A percentile compares a stretch with the other conserved stretches of the same genome.
phyloP scores from a whole-genome alignment of 1,284 basidiomycete species.

The Ceratobasidium theobromae region DNA sequence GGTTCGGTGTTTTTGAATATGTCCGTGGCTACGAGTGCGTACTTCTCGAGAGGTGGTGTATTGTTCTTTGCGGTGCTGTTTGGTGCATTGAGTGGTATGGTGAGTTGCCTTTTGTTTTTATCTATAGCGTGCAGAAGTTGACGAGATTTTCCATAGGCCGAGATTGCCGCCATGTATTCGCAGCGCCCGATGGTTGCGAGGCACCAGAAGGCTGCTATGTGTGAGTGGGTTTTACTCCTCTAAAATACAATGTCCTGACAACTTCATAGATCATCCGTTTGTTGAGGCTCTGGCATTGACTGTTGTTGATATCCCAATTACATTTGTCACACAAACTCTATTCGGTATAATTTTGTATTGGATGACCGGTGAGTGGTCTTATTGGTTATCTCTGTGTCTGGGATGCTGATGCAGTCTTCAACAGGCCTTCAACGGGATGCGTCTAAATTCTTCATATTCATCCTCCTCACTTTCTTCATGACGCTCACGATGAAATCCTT shows the following conservation, averaged over 20 bases:
- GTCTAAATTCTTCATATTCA: constrained; percentile 70
- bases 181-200: constrained; percentile 72
- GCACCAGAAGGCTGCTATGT: constrained; percentile 60
- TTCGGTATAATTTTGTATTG: constrained; percentile 66
- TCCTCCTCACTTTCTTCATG: constrained; percentile 58
- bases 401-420: constrained; percentile 30
- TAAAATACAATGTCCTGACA: not conserved
- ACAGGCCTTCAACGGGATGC: constrained; percentile 18
- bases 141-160: constrained; percentile 45
- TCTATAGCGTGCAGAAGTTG: not conserved
- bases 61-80: constrained; percentile 49
- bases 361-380: constrained; percentile 50
- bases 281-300: constrained; percentile 67
- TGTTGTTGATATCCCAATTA: constrained; percentile 69
- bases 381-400: too few species aligned
- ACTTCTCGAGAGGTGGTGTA: constrained; percentile 79
- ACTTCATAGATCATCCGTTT: constrained; percentile 55
- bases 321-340: constrained; percentile 52
- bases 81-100: constrained; percentile 49
- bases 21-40: constrained; percentile 61
- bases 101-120: not conserved
- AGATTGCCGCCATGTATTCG: constrained; percentile 70
- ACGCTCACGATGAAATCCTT: constrained; percentile 62
- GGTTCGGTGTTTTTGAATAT: constrained; percentile 75
- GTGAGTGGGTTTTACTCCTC: not conserved